Conservation (phyloP, 257 asterid genomes). For the Solanum rostratum region DNA sequence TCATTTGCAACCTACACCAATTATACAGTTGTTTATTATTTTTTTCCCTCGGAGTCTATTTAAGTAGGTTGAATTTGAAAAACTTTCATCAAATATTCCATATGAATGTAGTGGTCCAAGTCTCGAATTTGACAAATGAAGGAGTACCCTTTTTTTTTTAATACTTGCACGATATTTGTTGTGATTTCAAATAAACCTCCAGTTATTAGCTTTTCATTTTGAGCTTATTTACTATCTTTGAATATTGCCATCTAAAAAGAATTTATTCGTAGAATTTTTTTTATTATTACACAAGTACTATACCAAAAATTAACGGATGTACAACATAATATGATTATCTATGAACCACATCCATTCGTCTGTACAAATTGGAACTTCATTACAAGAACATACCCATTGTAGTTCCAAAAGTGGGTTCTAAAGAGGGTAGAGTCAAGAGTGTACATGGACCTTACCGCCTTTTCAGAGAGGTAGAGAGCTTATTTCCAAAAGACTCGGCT, state of each 20-base stretch:
- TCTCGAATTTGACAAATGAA: not conserved
- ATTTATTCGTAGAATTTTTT: not conserved
- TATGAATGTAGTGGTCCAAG: not conserved
- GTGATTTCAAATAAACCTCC: not conserved
- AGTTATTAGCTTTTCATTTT: not conserved
- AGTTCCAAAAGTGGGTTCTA: not conserved
- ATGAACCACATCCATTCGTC: not conserved
- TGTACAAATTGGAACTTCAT: not conserved
- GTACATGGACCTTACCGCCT: not conserved
- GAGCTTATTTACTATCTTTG: not conserved
- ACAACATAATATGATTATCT: not conserved
- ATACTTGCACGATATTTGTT: not conserved
- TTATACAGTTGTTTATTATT: not conserved
- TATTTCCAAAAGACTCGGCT: not conserved
- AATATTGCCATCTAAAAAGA: not conserved
- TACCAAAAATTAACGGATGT: not conserved
- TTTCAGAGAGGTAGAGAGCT: fast-evolving
- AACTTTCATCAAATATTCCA: not conserved
- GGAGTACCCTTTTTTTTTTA: not conserved
- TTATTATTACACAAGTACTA: not conserved
- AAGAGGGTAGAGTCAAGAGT: not conserved
- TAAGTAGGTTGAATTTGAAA: not conserved
- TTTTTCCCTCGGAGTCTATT: not conserved
- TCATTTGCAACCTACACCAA: not conserved
- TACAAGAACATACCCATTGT: not conserved